Evolutionary conservation across 768 basidiomycete species (phyloP).

Genomic region (Lenzites betulinus): DNA sequence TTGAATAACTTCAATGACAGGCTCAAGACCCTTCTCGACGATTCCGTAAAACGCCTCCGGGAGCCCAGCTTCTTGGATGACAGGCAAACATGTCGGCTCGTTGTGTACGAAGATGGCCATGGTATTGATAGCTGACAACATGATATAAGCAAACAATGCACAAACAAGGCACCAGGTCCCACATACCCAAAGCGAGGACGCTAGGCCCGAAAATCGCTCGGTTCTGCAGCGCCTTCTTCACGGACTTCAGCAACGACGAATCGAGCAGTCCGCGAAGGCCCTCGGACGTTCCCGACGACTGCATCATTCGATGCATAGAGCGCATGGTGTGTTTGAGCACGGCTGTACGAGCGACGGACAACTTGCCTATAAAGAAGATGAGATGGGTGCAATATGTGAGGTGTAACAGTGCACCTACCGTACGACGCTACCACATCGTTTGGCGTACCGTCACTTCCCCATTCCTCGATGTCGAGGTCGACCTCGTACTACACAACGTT

Average conservation of each 20-base stretch:
- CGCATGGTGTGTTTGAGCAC: conserved; percentile 90
- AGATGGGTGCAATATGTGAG: not conserved
- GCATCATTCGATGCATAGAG: conserved; percentile 97
- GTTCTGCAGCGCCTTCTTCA: conserved; percentile 87
- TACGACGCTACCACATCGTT: conserved; percentile 53
- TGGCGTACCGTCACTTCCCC: conserved; percentile 44
- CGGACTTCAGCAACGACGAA: conserved; percentile 76
- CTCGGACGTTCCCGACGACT: conserved; percentile 90
- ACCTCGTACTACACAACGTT: conserved; percentile 33
- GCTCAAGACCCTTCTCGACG: conserved; percentile 82
- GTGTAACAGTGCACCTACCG: conserved; percentile 41
- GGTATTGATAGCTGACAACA: conserved; percentile 76
- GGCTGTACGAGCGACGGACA: conserved; percentile 73
- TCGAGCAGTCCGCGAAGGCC: conserved; percentile 94
- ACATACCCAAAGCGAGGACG: conserved; percentile 80
- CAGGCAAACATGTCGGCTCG: conserved; percentile 90
- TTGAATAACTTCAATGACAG: conserved; percentile 90
- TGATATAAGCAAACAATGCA: not conserved
- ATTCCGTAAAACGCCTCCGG: conserved; percentile 89
- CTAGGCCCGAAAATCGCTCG: conserved; percentile 84
- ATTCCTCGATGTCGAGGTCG: conserved; percentile 48
- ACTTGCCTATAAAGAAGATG: conserved; percentile 49
- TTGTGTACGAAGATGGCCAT: conserved; percentile 98
- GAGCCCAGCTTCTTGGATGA: conserved; percentile 90
- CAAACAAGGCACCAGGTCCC: not conserved